These are phyloP conservation scores for Neonectria neomacrospora DNA, from an alignment of 2,329 filamentous ascomycete species.

Conservation along the genomic window DNA sequence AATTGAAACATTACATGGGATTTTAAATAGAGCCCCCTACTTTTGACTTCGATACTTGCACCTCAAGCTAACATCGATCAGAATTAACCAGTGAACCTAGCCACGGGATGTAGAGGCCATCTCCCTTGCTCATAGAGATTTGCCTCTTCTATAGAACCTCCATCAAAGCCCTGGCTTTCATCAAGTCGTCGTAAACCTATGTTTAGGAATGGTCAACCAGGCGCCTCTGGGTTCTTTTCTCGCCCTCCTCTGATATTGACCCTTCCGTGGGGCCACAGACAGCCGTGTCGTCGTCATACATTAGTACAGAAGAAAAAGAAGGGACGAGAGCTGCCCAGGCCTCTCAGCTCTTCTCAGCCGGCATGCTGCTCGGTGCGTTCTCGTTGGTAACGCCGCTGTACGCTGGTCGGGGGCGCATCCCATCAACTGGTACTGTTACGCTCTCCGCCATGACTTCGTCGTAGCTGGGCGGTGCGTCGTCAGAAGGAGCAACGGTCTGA, in stretches of 20 bases:
- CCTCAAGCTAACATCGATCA: background rate
- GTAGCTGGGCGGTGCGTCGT: constrained; percentile 93
- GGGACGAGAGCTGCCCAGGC: background rate
- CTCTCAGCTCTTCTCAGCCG: constrained; percentile 53
- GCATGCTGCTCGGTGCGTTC: constrained; percentile 65
- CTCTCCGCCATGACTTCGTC: constrained; percentile 90
- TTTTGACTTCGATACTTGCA: background rate
- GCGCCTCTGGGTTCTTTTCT: constrained; percentile 19
- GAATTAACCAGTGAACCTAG: background rate
- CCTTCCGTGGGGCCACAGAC: background rate
- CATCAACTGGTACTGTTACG: constrained; percentile 76
- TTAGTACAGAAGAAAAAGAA: constrained; percentile 22
- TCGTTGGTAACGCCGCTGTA: constrained; percentile 74
- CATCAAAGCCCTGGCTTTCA: background rate
- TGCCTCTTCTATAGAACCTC: constrained; percentile 3
- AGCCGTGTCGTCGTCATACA: constrained; percentile 29
- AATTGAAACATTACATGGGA: background rate
- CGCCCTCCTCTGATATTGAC: background rate
- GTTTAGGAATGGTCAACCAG: constrained; percentile 18
- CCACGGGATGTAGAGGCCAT: background rate
- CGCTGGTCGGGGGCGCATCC: constrained; percentile 67
- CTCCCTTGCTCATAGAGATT: background rate
- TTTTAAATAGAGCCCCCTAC: background rate
- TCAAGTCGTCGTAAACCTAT: background rate
- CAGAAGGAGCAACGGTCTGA: constrained; percentile 61